Evolutionary conservation across 352 stramenopile genomes (phyloP), one percentile per base, ranked within the genome.

Genomic region (Phytophthora palmivora): DNA sequence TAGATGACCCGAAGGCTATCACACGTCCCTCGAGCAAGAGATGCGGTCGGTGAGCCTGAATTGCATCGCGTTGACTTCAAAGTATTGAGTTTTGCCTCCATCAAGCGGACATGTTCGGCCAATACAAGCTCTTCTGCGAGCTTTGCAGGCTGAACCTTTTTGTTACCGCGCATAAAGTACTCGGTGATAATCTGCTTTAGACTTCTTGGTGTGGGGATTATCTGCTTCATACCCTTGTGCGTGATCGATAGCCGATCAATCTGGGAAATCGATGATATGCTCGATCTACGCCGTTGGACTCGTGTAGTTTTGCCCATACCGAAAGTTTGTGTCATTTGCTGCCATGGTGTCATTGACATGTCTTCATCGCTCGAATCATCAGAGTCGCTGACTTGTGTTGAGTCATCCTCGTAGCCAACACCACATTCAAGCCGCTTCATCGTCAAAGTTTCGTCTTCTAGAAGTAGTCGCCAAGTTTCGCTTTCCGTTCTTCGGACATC

Each of bases 311-410:
- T 84, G n/a, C 69, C 70, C 73, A 93, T 93, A 24, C 84, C 82
- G 32, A 93, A 91, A 6, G 82, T 93, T 38, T 91, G 83, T 1
- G 84, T 93, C 82, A 93, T 93, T 62, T 93, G 84, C 44, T 93
- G 84, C 84, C 84, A 93, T 15, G 83, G 84, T 0, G 84, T 92
- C 79, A 93, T 89, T 21, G 57, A 83, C 70, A 89, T 84, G 44
- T 93, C 81, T 52, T 86, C 81, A 26, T 93, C 84, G 22, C 79
- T 90, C 18, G 79, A 90, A 22, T 91, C 80, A 30, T 87, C 82
- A 19, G 80, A 93, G 67, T 93, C 84, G 44, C 84, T 93, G n/a
- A 89, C 78, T 79, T 93, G 83, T 1, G 84, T 93, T 26, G 80
- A 91, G 61, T 93, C 83, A 26, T 93, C 82, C 28, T 91, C 79